Evolutionary conservation across 1,284 basidiomycete genomes (phyloP), one percentile per base, ranked within the genome.

Genomic region (Tylopilus sp.): DNA sequence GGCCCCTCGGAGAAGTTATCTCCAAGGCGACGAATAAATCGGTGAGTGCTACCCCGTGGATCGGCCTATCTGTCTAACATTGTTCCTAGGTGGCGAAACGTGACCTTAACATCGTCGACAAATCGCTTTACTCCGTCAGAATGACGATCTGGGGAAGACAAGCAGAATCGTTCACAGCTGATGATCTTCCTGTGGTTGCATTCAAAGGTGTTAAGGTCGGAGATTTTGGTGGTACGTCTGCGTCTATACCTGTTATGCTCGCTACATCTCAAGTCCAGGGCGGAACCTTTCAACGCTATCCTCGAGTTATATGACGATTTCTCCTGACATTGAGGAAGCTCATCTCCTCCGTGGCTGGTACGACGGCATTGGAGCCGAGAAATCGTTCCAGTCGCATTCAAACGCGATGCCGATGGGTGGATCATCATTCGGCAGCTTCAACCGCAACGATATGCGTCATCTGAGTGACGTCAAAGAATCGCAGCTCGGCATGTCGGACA

Each of bases 141-240:
- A 69, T 98, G 57, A 99, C 96, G 3, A 74, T 99, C 7, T 99
- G 96, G 95, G 96, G 95, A 28, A 94, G 91, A 67, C 88, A 91
- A 66, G 96, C 95, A 2, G 94, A 98, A 65, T 80, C 80, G 41
- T 99, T 87, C 66, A 68, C 68, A 3, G 68, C 71, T 14, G 68
- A 73, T 4, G 76, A 81, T 36, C 75, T 80, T 48, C 82, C 90
- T 10, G 82, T 96, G 18, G 78, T 94, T 54, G 95, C 94, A 2
- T 93, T 96, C 79, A 97, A 96, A 73, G 90, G 92, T 20, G 91
- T 93, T 61, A 94, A 89, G 71, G 92, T 99, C 36, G 85, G 92
- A 36, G 95, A 98, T 60, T 99, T 91, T 67, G 89, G 89, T 61
- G 95, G 94, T 78, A 63, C 53, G 70, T 55, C 31, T 41, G 44